phyloP scores from a whole-genome alignment of 768 basidiomycete genomes.

The Pholiota molesta region DNA sequence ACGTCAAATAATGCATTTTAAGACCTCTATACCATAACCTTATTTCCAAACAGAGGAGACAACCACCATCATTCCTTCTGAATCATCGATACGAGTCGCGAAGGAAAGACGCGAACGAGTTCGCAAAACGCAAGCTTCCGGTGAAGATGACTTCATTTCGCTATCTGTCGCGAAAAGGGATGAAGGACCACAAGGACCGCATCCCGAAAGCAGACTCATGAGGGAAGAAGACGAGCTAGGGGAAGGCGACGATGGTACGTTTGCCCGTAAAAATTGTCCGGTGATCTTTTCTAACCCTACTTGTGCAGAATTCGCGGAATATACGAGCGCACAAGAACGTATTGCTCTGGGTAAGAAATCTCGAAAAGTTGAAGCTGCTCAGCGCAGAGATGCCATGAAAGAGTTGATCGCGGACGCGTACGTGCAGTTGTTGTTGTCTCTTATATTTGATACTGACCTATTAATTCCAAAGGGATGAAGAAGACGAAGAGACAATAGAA shows the following conservation, averaged over 20 bases:
- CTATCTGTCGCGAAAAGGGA: constrained; percentile 63
- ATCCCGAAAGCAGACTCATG: constrained; percentile 81
- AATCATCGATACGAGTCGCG: constrained; percentile 70
- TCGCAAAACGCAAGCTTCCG: constrained; percentile 46
- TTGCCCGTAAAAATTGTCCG: not conserved
- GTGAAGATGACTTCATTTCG: constrained; percentile 78
- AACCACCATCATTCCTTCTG: constrained; percentile 59
- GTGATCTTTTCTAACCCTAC: not conserved
- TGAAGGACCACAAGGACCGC: constrained; percentile 67
- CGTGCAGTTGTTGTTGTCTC: constrained; percentile 26
- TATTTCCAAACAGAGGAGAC: constrained; percentile 31
- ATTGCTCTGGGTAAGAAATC: constrained; percentile 87
- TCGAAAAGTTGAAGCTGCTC: constrained; percentile 67
- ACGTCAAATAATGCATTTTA: not conserved
- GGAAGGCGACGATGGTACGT: constrained; percentile 84
- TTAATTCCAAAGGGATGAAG: constrained; percentile 57
- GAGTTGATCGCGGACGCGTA: constrained; percentile 86
- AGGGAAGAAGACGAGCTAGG: constrained; percentile 89
- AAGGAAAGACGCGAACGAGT: constrained; percentile 77
- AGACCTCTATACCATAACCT: not conserved
- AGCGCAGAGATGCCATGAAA: constrained; percentile 69
- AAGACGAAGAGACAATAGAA: constrained; percentile 82
- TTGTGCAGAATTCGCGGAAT: constrained; percentile 77
- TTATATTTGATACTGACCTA: not conserved
- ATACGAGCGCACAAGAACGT: constrained; percentile 84